Percentiles rank a stretch among this genome's conserved stretches.
Conservation (phyloP, 1,284 basidiomycete species). For the Gomphus bonarii region DNA sequence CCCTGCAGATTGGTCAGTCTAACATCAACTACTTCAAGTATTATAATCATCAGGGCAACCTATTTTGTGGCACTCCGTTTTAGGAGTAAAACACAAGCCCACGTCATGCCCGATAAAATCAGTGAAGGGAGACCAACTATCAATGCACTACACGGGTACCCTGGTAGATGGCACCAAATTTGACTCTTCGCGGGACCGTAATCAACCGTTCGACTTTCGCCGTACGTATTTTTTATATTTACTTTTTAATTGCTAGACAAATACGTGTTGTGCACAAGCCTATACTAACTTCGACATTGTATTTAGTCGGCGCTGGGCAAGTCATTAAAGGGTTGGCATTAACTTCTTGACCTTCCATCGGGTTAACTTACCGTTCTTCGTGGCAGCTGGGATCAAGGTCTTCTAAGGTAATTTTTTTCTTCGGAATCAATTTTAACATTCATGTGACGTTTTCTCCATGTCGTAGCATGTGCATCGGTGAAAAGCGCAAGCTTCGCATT, state of each 20-base stretch:
- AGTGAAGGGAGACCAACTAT: slow-evolving; percentile 33
- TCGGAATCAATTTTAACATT: background rate
- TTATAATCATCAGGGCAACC: background rate
- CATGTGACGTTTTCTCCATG: background rate
- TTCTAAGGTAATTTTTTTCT: slow-evolving; percentile 23
- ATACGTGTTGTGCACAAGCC: background rate
- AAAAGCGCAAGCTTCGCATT: slow-evolving; percentile 37
- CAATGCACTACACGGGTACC: slow-evolving; percentile 39
- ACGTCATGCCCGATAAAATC: slow-evolving; percentile 32
- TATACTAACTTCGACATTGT: background rate
- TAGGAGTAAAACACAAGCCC: slow-evolving; percentile 32
- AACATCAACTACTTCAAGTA: background rate
- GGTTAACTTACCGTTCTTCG: background rate
- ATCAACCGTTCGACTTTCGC: slow-evolving; percentile 33
- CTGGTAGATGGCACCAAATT: slow-evolving; percentile 38
- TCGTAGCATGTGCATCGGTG: slow-evolving; percentile 34
- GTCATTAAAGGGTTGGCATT: slow-evolving; percentile 29
- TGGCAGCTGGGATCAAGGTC: slow-evolving; percentile 29
- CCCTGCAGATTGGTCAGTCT: slow-evolving; percentile 7
- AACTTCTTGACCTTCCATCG: background rate
- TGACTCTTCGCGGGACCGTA: slow-evolving; percentile 37
- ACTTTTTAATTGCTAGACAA: background rate
- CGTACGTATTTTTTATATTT: slow-evolving; percentile 12
- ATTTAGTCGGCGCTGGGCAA: slow-evolving; percentile 33
- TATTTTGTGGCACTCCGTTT: background rate